Base-by-base conservation (phyloP, 805 yeast genomes). In the Starmerella sirachaensis region DNA sequence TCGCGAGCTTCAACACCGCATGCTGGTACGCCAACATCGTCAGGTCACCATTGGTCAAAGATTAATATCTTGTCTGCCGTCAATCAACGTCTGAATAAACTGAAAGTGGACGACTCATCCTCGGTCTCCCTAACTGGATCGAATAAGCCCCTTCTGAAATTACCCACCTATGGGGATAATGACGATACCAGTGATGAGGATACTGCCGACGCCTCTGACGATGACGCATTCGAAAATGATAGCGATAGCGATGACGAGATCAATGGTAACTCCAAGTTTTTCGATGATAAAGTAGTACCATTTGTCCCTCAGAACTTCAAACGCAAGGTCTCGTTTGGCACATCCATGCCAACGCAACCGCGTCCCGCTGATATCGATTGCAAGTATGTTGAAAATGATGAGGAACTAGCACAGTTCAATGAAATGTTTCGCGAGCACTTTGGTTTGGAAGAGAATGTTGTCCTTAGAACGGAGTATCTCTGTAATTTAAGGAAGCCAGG, bases 391-490 rank as follows among this genome's bases (percentile, higher is more conserved):
- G n/a, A 18, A 4, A 21, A 37, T 16, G 24, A 23, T 4, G 29
- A 32, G 11, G 41, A 30, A 2, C n/a, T 34, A 14, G 60, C 62
- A 2, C 71, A 66, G 14, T 69, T 81, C 1, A 67, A 70, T n/a
- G 57, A 58, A n/a, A 64, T 81, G 42, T 85, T 78, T 53, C 65
- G 71, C 33, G 54, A 61, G 1, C 78, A 76, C 48, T 88, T 88
- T 49, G 71, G 85, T 0, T 60, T 86, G 9, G 65, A 69, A 5
- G 65, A 63, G 0, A 52, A 61, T 2, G 74, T 72, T 27, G 55
- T 52, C 4, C 60, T 86, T 31, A 57, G 77, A 0, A 74, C 93
- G 0, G 67, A 83, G 1, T 88, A 83, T 52, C 19, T 39, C 24
- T 42, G 49, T 23, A 29, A 29, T 9, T 18, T 51, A 10, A 19